These are phyloP conservation scores for Kodamaea kaohsiungensis DNA, from an alignment of 805 yeast species.

Conservation along the genomic window DNA sequence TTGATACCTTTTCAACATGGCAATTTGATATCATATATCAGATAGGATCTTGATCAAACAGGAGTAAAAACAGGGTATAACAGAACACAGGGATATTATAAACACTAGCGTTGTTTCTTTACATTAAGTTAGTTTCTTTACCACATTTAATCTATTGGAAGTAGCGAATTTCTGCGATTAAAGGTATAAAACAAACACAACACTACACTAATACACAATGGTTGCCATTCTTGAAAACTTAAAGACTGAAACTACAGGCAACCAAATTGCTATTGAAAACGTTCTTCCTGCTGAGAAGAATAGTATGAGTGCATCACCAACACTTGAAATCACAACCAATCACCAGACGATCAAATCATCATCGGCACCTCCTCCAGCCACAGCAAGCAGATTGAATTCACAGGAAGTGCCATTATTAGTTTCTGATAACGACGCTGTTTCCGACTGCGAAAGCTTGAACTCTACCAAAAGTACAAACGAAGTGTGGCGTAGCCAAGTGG, in stretches of 20 bases:
- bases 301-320: neutral
- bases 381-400: constrained; percentile 6
- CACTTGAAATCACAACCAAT: neutral
- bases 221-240: constrained; percentile 2
- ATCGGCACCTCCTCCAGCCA: neutral
- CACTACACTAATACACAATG: neutral
- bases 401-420: constrained; percentile 34
- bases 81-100: neutral
- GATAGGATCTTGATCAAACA: neutral
- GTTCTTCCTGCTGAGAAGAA: constrained; percentile 3
- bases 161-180: constrained; percentile 6
- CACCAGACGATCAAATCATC: neutral
- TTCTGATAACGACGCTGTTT: constrained; percentile 31
- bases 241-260: neutral
- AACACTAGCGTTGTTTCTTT: neutral
- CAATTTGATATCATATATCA: neutral
- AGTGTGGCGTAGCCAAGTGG: neutral
- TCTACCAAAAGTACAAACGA: constrained; percentile 8
- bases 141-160: constrained; percentile 4
- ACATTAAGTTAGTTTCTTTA: neutral
- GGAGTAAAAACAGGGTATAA: neutral
- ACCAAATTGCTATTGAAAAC: neutral
- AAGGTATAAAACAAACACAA: neutral
- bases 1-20: constrained; percentile 2
- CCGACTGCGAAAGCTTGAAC: constrained; percentile 27